Percentiles rank a stretch among this genome's conserved stretches.
Conservation (phyloP, 2,329 filamentous ascomycete genomes). For the Xylaria sp. region DNA sequence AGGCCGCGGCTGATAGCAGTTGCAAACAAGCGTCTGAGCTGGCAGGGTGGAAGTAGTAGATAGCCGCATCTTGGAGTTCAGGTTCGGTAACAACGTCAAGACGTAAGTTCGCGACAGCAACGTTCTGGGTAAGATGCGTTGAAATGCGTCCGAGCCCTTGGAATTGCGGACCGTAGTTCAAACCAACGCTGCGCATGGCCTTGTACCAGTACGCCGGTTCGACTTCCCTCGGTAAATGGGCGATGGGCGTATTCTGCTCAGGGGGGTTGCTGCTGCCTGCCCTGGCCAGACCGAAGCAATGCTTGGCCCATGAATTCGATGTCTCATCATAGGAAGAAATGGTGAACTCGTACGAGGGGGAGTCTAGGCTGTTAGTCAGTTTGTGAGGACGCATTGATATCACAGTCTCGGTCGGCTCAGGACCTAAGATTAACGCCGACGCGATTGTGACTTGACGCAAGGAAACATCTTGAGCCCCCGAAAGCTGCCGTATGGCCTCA, state of each 20-base stretch:
- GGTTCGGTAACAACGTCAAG: not conserved
- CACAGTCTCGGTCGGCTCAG: not conserved
- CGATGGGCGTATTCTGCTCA: not conserved
- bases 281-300: conserved; percentile 10
- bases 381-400: conserved; percentile 1
- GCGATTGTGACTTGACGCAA: not conserved
- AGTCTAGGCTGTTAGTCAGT: conserved; percentile 7
- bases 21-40: conserved; percentile 12
- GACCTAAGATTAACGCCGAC: not conserved
- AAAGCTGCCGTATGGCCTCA: conserved; percentile 44
- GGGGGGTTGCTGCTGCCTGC: not conserved
- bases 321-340: conserved; percentile 7
- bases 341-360: conserved; percentile 8
- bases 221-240: not conserved
- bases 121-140: not conserved
- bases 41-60: conserved; percentile 10
- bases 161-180: conserved; percentile 17
- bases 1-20: not conserved
- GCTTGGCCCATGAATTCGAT: conserved; percentile 6
- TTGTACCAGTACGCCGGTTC: conserved; percentile 10
- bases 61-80: not conserved
- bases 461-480: conserved; percentile 4
- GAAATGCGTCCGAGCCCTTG: conserved; percentile 1
- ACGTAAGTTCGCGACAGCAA: not conserved
- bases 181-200: conserved; percentile 5